phyloP scores from a whole-genome alignment of 2,329 filamentous ascomycete species.

The Microcera coccophila region DNA sequence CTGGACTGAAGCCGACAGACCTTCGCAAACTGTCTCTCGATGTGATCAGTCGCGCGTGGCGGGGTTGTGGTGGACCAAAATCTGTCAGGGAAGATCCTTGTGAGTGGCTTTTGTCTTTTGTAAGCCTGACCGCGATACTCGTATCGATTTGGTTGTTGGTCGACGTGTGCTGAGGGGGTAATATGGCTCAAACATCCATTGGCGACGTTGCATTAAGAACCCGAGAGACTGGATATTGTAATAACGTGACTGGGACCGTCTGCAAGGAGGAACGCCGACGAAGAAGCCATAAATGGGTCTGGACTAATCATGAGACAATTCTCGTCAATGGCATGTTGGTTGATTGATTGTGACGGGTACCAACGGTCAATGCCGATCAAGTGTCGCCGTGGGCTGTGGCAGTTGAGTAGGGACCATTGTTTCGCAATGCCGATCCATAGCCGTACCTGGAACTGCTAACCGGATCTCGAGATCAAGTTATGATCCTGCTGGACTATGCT shows the following conservation, averaged over 20 bases:
- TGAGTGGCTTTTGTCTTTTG: slow-evolving; percentile 11
- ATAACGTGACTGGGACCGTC: slow-evolving; percentile 23
- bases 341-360: neutral
- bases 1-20: no score
- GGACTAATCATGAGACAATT: neutral
- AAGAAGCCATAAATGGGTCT: slow-evolving; percentile 5
- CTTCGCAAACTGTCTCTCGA: no score
- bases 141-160: slow-evolving; percentile 4
- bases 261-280: slow-evolving; percentile 17
- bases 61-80: slow-evolving; percentile 3
- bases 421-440: no score
- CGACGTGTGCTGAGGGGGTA: slow-evolving; percentile 1
- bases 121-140: slow-evolving; percentile 12
- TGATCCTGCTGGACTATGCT: neutral
- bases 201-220: neutral
- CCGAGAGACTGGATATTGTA: neutral
- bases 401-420: neutral
- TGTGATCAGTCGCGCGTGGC: slow-evolving; percentile 3
- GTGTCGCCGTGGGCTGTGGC: neutral
- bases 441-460: no score
- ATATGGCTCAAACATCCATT: slow-evolving; percentile 7
- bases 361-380: no score
- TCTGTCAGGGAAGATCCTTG: slow-evolving; percentile 13
- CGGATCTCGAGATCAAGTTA: no score
- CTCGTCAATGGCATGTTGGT: neutral